Base-by-base conservation (phyloP, 768 basidiomycete species). In the Mycena pura region DNA sequence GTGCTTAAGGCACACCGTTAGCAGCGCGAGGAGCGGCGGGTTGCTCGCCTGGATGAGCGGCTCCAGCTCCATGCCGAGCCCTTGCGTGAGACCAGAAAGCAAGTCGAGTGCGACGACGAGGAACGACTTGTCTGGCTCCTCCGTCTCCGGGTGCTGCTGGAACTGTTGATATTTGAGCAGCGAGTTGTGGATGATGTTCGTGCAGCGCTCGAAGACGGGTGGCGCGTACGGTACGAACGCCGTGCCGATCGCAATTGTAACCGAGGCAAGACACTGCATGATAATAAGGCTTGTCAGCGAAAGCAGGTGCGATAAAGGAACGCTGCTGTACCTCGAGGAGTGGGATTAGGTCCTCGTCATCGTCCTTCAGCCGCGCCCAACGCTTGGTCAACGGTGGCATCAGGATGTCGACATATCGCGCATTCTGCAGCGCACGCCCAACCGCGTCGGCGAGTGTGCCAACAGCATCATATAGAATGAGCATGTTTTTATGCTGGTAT, bases 401-500 rank as follows among this genome's bases (percentile, higher is more conserved):
- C 65, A 99, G 78, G 63, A 98, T 95, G 39, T 97, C 94, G 51
- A 99, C 92, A 72, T 92, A 95, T 9, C 85, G 78, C 8, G 93
- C 84, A 72, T 95, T 93, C 70, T 91, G 88, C 63, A 99, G 77
- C 6, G 94, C 92, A 36, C 88, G 73, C 3, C 96, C 96, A 41
- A 99, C 97, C 5, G 96, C 95, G 71, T 99, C 97, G 7, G 97
- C 97, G 34, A 99, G 82, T 1, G 97, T 99, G 7, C 97, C 97
- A 44, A 99, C 91, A n/a, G 97, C 97, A 69, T 99, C 97, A 71
- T 99, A 99, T 29, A 99, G 79, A 61, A 99, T 99, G 66, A 99
- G 85, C 85, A 99, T 90, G 73, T 99, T 99, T 84, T 99, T 99
- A 77, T 97, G 96, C 72, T 99, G 97, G 76, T 99, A 99, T 77